These are phyloP conservation scores for Gymnopus androsaceus DNA, from an alignment of 1,284 basidiomycete species.

Conservation along the genomic window DNA sequence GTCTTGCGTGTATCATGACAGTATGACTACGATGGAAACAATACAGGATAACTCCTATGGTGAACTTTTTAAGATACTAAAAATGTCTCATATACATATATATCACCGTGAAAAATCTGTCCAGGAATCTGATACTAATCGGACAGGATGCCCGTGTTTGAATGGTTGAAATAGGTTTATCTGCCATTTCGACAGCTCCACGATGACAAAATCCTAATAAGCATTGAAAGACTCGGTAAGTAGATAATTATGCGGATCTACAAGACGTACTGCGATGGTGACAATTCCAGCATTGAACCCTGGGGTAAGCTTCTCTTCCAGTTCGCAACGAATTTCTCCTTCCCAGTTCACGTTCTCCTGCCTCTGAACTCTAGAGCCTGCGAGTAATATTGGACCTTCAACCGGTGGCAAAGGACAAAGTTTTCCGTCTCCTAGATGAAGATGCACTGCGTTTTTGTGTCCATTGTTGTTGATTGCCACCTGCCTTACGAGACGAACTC, in stretches of 20 bases:
- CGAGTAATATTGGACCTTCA: neutral
- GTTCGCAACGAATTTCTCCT: conserved; percentile 10
- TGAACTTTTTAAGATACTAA: too few species aligned
- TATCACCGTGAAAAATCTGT: neutral
- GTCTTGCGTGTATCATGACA: too few species aligned
- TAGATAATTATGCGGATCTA: neutral
- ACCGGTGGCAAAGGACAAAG: conserved; percentile 1
- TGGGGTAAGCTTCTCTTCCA: conserved; percentile 3
- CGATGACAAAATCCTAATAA: conserved; percentile 11
- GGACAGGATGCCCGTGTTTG: conserved; percentile 11
- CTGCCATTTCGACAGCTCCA: conserved; percentile 11
- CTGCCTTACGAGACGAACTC: conserved; percentile 11
- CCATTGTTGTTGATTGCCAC: conserved; percentile 9
- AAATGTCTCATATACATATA: too few species aligned
- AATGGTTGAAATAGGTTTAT: conserved; percentile 7
- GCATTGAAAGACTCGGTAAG: neutral
- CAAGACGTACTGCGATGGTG: conserved; percentile 1
- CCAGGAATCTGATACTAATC: conserved; percentile 17
- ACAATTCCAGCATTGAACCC: conserved; percentile 15
- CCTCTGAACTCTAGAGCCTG: neutral
- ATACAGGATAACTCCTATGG: too few species aligned
- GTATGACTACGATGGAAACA: too few species aligned
- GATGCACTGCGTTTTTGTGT: neutral
- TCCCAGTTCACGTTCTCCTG: conserved; percentile 14
- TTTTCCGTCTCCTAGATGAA: conserved; percentile 15